Conservation (phyloP, 1,284 basidiomycete species). For the Rhodotorula sp. region DNA sequence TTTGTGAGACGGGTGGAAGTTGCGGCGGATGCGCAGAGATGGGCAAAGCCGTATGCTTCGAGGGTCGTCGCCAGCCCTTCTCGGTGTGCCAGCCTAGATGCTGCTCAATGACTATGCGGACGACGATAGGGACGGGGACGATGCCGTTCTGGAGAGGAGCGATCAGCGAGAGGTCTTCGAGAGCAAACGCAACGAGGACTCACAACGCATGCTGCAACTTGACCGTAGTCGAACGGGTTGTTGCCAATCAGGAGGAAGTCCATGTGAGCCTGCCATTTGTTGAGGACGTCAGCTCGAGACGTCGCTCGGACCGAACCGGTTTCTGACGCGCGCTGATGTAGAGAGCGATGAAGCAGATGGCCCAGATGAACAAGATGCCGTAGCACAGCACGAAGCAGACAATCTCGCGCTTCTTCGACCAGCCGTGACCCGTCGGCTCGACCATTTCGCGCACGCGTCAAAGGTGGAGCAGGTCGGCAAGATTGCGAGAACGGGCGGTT, state of each 20-base stretch:
- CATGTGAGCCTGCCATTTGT: not conserved
- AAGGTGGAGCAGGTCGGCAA: not conserved
- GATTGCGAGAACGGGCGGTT: not conserved
- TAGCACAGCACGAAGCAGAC: not conserved
- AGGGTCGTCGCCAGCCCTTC: not conserved
- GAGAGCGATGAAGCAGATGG: not conserved
- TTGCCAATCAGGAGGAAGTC: constrained; percentile 18
- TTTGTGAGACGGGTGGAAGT: not conserved
- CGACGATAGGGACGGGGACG: not conserved
- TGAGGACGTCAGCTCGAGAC: not conserved
- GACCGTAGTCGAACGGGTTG: constrained; percentile 25
- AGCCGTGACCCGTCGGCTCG: not conserved
- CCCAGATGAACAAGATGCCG: not conserved
- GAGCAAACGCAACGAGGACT: not conserved
- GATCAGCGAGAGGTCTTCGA: not conserved
- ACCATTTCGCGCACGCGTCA: not conserved
- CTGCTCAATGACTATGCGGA: not conserved
- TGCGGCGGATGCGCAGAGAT: not conserved
- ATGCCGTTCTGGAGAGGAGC: not conserved
- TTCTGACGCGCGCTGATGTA: constrained; percentile 4
- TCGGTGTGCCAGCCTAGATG: not conserved
- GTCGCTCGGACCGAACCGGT: not conserved
- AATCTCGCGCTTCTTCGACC: not conserved
- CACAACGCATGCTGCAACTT: constrained; percentile 10
- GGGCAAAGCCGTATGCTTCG: not conserved